phyloP scores from a whole-genome alignment of 306 rosid genomes.

The Mimosa pudica region DNA sequence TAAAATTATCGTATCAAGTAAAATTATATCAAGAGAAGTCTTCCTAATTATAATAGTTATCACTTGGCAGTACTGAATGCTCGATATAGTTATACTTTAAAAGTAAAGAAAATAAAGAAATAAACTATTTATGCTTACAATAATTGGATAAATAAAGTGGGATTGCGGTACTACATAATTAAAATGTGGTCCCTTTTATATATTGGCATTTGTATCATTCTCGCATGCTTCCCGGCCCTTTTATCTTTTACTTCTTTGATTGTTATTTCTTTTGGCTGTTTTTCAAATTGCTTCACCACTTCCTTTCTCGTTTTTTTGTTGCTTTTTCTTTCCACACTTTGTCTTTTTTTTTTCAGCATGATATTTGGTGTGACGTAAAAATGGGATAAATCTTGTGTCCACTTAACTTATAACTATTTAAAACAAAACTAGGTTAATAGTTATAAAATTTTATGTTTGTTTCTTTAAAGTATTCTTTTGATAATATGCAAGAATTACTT shows the following conservation, averaged over 20 bases:
- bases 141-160: neutral
- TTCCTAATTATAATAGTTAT: too few relatives aligned
- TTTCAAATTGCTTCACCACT: neutral
- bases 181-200: neutral
- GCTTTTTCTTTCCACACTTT: neutral
- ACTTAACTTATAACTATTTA: too few relatives aligned
- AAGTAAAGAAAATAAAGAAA: too few relatives aligned
- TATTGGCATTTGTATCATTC: constrained; percentile 1
- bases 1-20: too few relatives aligned
- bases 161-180: neutral
- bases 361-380: neutral
- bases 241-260: neutral
- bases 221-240: neutral
- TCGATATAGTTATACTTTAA: too few relatives aligned
- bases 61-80: too few relatives aligned
- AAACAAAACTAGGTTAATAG: too few relatives aligned
- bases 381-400: neutral
- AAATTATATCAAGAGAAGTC: too few relatives aligned
- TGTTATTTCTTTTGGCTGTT: neutral
- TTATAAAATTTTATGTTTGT: too few relatives aligned
- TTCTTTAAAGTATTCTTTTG: too few relatives aligned
- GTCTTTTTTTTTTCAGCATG: neutral
- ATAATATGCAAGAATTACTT: too few relatives aligned
- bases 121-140: neutral
- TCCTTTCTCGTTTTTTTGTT: neutral